Evolutionary conservation across 78 protist genomes (phyloP), one percentile per base, ranked within the genome.

Genomic region (Protostelium mycophagum): DNA sequence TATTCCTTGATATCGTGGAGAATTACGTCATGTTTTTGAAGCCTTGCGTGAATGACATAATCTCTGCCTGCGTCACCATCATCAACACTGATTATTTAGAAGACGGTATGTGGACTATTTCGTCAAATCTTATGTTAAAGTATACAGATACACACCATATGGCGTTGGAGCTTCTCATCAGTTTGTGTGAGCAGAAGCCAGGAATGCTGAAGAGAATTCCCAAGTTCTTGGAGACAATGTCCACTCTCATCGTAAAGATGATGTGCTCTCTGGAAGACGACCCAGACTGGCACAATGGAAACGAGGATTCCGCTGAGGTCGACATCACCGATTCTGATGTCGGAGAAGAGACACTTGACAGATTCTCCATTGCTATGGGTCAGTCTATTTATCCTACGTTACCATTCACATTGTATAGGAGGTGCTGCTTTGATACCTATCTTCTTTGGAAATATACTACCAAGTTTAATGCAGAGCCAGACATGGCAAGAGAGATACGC

Each of bases 331-430:
- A 84, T 51, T 85, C 87, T 9, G 93, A 91, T 37, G 87, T 94
- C 28, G 97, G 97, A 86, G 91, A 89, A 86, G 90, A 92, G 83
- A 92, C 94, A 38, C 83, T 96, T 34, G 98, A 97, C 88, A 91
- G 96, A 28, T 34, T 97, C 35, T 88, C 99, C n/a, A 16, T 63
- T 34, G 90, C 92, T 36, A 38, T 97, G 38, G 96, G 97, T 34
- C 97, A 97, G 39, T 83, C 37, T 16, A 51, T 25, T n/a, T n/a
- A n/a, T n/a, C n/a, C 73, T 51, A 25, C 73, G 16, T 51, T 16
- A 25, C 73, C 5, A 16, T 25, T 51, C 73, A 51, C 73, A 51
- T 51, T 16, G 16, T 51, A 89, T n/a, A 89, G 95, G 95, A 87
- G 36, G 23, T 85, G 87, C 39, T 88, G 93, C 83, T 90, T 38